phyloP scores from a whole-genome alignment of 257 asterid species.

The Anisodus tanguticus region DNA sequence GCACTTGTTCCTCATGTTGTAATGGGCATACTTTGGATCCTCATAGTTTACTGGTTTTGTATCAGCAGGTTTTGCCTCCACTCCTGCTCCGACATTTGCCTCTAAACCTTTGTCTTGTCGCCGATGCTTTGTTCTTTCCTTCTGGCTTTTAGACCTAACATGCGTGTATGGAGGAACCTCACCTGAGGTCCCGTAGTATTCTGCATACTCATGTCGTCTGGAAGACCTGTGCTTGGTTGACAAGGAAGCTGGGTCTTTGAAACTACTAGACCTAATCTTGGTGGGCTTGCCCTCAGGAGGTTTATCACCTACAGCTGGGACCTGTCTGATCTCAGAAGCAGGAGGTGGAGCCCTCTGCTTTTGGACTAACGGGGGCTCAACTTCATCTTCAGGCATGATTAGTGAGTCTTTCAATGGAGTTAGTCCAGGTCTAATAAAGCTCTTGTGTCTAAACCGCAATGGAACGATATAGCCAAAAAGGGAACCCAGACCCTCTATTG shows the following conservation, averaged over 20 bases:
- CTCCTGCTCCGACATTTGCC: conserved; percentile 42
- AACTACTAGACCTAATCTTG: conserved; percentile 59
- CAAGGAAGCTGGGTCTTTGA: conserved; percentile 59
- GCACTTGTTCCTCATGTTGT: conserved; percentile 70
- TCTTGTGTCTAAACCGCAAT: conserved; percentile 36
- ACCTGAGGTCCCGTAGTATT: conserved; percentile 62
- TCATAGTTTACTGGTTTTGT: conserved; percentile 57
- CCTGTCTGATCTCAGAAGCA: conserved; percentile 62
- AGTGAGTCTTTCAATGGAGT: conserved; percentile 87
- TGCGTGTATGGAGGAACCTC: conserved; percentile 67
- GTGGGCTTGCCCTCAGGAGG: conserved; percentile 64
- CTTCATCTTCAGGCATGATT: conserved; percentile 86
- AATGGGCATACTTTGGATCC: conserved; percentile 59
- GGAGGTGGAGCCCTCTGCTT: conserved; percentile 68
- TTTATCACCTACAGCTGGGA: conserved; percentile 50
- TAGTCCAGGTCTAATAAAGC: conserved; percentile 53
- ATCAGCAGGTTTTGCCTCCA: conserved; percentile 67
- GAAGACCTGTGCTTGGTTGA: conserved; percentile 86
- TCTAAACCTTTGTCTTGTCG: conserved; percentile 67
- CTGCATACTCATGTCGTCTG: conserved; percentile 80
- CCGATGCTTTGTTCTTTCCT: conserved; percentile 80
- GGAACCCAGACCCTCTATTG: conserved; percentile 61
- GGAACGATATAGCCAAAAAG: conserved; percentile 57
- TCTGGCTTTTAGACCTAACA: conserved; percentile 75
- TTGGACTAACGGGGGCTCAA: conserved; percentile 50